Base-by-base conservation (phyloP, 331 rosid species). In the Spiraea crenata region DNA sequence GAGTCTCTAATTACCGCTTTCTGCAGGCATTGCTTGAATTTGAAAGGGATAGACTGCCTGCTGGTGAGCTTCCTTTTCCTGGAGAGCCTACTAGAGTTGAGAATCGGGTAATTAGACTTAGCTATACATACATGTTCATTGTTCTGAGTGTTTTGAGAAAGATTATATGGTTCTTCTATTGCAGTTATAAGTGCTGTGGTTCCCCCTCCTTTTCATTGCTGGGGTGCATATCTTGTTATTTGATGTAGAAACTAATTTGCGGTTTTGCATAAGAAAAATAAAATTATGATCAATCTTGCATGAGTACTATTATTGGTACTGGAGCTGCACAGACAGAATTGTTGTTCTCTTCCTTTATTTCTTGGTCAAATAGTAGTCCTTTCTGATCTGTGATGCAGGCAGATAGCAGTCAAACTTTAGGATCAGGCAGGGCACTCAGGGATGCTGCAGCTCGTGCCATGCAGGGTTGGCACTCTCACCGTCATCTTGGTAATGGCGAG, bases 371-470 rank as follows among this genome's bases (percentile, higher is more conserved):
- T 15, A 14, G 25, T 63, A 14, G 25, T 63, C 12, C 37, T 39
- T 35, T 41, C 64, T 61, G 71, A 56, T 51, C 55, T 73, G 20
- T 69, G 41, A 51, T 31, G 55, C 71, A 73, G 77, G 77, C 48
- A 41, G 77, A 55, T 73, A 65, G 63, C n/a, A 64, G 77, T 55
- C 77, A 62, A 16, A 63, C 63, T 49, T 15, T 55, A 51, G 77
- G 71, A 31, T 62, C 77, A 20, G 77, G 77, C 44, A 73, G 77
- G 71, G 51, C 77, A 34, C 64, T 73, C 1, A 64, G 77, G 77
- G 71, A 73, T 64, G 63, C 77, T 54, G 77, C 77, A 51, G 77
- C 77, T 54, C 77, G 77, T 73, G 77, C 77, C 55, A 73, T 73
- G 77, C 77, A 73, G 63, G 77, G 77, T 64, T 73, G 77, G 77